A percentile compares a stretch with the other conserved stretches of the same genome.
phyloP scores from a whole-genome alignment of 306 rosid species.

The Betula pendula region DNA sequence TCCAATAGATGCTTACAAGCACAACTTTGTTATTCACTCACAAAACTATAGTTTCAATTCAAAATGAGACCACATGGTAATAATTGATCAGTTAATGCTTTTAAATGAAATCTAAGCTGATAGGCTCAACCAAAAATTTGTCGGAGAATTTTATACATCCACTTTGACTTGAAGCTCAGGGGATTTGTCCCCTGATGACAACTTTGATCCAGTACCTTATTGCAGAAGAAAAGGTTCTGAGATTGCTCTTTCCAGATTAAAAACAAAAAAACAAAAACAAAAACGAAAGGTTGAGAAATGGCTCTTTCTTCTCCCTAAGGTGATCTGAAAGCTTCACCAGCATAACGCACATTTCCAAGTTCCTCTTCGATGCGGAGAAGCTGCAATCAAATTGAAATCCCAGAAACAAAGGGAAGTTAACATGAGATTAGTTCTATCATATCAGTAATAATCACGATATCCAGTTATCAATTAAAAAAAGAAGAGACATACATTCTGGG shows the following conservation, averaged over 20 bases:
- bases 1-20: background rate
- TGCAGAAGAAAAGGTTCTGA: background rate
- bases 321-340: constrained; percentile 91
- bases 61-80: background rate
- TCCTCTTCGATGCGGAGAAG: constrained; percentile 99
- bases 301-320: constrained; percentile 38
- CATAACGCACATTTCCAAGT: constrained; percentile 84
- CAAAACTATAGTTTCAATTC: background rate
- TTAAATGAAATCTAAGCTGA: constrained; percentile 5
- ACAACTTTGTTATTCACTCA: constrained; percentile 20
- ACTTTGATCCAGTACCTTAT: background rate
- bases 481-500: background rate
- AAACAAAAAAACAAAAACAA: no score
- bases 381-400: constrained; percentile 48
- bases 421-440: constrained; percentile 11
- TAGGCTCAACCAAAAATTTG: constrained; percentile 18
- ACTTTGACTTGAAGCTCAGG: constrained; percentile 3
- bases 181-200: background rate
- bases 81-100: background rate
- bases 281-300: background rate
- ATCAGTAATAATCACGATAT: constrained; percentile 6
- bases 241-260: constrained; percentile 5
- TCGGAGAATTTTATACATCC: background rate
- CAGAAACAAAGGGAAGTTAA: constrained; percentile 6
- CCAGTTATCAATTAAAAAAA: background rate